These are phyloP conservation scores for Plenodomus biglobosus DNA, from an alignment of 2,329 filamentous ascomycete species.

Conservation along the genomic window DNA sequence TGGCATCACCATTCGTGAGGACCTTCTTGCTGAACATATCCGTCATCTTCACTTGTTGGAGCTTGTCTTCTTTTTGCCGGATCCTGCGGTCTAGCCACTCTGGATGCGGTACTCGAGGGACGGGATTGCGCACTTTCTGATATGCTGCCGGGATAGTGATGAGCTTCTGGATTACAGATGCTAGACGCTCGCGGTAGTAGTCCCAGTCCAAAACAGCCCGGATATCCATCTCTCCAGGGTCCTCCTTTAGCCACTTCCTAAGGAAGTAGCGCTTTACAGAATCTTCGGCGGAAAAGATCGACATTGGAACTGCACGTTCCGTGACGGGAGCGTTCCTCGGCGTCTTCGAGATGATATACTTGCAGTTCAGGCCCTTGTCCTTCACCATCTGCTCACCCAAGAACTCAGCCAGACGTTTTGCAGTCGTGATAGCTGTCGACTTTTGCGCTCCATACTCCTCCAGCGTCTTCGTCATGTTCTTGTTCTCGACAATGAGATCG, in stretches of 20 bases:
- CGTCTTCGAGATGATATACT: slow-evolving; percentile 93
- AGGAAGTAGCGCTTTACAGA: slow-evolving; percentile 85
- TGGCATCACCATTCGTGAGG: slow-evolving; percentile 70
- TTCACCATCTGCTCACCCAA: slow-evolving; percentile 98
- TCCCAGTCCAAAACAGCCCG: slow-evolving; percentile 91
- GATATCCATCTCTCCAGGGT: slow-evolving; percentile 87
- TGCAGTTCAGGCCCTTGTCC: slow-evolving; percentile 98
- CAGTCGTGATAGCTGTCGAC: slow-evolving; percentile 98
- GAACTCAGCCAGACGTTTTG: slow-evolving; percentile 91
- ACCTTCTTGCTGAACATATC: slow-evolving; percentile 80
- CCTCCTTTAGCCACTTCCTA: slow-evolving; percentile 93
- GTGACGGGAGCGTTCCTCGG: slow-evolving; percentile 91
- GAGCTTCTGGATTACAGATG: slow-evolving; percentile 96
- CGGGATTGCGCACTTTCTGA: slow-evolving; percentile 92
- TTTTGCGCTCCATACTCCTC: slow-evolving; percentile 96
- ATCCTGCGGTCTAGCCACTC: slow-evolving; percentile 96
- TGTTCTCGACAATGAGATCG: slow-evolving; percentile 99
- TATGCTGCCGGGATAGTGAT: slow-evolving; percentile 97
- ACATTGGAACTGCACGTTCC: slow-evolving; percentile 89
- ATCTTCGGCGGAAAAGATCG: slow-evolving; percentile 94
- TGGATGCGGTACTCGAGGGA: slow-evolving; percentile 88
- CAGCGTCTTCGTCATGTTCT: slow-evolving; percentile 95
- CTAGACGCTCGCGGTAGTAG: slow-evolving; percentile 94
- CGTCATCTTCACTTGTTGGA: slow-evolving; percentile 99
- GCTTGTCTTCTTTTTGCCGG: slow-evolving; percentile 91